A percentile compares a stretch with the other conserved stretches of the same genome.
phyloP scores from a whole-genome alignment of 441 rosid species.

The Adansonia grandidieri region DNA sequence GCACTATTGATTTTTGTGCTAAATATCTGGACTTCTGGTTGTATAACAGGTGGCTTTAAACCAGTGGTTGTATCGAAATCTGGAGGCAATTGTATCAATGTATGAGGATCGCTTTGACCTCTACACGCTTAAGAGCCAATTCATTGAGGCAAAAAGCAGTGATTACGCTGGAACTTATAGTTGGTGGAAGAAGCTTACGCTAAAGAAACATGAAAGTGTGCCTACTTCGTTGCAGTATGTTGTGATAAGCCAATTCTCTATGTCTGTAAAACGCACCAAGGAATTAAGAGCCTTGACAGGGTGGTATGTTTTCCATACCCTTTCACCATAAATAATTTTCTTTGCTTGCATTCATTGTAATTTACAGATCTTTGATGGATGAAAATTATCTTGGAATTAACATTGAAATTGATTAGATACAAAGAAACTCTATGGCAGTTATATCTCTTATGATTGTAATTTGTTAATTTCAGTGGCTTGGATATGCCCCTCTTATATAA shows the following conservation, averaged over 20 bases:
- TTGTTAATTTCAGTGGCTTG: background rate
- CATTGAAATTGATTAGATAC: background rate
- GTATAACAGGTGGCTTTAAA: conserved; percentile 72
- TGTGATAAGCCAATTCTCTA: conserved; percentile 56
- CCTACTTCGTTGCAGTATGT: conserved; percentile 45
- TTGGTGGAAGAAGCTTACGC: conserved; percentile 73
- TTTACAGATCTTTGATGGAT: background rate
- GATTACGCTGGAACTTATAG: conserved; percentile 44
- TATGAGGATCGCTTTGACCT: conserved; percentile 92
- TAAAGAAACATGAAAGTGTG: conserved; percentile 42
- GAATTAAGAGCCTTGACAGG: conserved; percentile 85
- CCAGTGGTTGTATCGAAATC: conserved; percentile 85
- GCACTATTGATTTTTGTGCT: background rate
- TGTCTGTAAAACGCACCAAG: conserved; percentile 84
- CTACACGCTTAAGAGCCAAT: conserved; percentile 52
- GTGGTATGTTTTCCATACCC: conserved; percentile 60
- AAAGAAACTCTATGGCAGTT: background rate
- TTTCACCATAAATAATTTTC: conserved; percentile 15
- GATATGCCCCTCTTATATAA: background rate
- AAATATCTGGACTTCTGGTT: background rate
- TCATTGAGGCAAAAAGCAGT: conserved; percentile 47
- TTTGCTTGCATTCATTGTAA: conserved; percentile 21
- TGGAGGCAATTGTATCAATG: conserved; percentile 87
- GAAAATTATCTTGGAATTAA: background rate
- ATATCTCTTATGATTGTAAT: background rate